phyloP scores from a whole-genome alignment of 2,329 filamentous ascomycete genomes.

The Fusarium sp. region DNA sequence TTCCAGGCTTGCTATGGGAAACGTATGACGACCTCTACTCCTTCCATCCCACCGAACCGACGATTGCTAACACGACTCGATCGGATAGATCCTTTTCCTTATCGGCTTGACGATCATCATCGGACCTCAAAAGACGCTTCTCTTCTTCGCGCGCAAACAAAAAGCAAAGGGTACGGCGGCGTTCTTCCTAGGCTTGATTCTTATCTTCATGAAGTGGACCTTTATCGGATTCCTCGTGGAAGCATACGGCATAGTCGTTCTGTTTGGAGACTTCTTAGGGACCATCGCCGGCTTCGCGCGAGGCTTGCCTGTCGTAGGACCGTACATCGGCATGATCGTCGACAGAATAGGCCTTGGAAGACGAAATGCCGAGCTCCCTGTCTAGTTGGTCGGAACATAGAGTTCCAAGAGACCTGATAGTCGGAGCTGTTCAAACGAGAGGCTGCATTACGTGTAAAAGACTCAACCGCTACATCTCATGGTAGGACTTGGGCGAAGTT shows the following conservation, averaged over 20 bases:
- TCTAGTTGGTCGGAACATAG: constrained; percentile 58
- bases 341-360: constrained; percentile 76
- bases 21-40: constrained; percentile 66
- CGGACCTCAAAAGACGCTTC: constrained; percentile 86
- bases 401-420: neutral
- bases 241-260: constrained; percentile 88
- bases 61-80: constrained; percentile 20
- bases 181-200: constrained; percentile 82
- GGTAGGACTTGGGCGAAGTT: constrained; percentile 35
- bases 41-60: constrained; percentile 23
- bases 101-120: constrained; percentile 97
- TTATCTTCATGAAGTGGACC: constrained; percentile 92
- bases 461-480: constrained; percentile 17
- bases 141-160: constrained; percentile 94
- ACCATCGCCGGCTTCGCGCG: constrained; percentile 91
- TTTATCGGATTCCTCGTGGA: constrained; percentile 91
- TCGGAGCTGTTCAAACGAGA: neutral
- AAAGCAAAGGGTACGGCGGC: constrained; percentile 92
- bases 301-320: constrained; percentile 85
- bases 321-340: constrained; percentile 80
- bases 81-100: constrained; percentile 88
- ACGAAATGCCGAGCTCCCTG: constrained; percentile 81
- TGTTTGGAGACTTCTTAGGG: constrained; percentile 96
- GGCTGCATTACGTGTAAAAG: constrained; percentile 7
- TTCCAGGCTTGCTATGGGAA: constrained; percentile 93